Base-by-base conservation (phyloP, 495 filamentous ascomycete species). In the Penicillium arizonense region DNA sequence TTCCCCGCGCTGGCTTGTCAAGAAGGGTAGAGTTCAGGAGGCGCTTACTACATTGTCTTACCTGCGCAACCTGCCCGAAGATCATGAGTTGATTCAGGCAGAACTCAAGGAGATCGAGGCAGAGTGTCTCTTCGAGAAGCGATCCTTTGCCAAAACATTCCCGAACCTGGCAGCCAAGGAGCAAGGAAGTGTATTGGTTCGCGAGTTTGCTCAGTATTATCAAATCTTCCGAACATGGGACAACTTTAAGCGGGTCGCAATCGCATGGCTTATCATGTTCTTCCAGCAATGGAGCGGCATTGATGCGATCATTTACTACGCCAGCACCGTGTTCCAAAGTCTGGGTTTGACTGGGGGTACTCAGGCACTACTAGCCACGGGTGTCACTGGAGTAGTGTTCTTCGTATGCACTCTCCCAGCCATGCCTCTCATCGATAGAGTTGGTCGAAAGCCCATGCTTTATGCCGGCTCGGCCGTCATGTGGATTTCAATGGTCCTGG, bases 331-430 rank as follows among this genome's bases (percentile, higher is more conserved):
- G 14, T 65, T 76, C 61, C 76, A 86, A 58, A 90, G 90, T 69
- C 89, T 91, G 66, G 85, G 90, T 69, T 86, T 92, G 74, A 91
- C 89, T 71, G 88, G 85, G 62, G 85, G 85, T 34, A 88, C 87
- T 14, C 78, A 81, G 47, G 90, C 89, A 74, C 83, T 91, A 62
- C 68, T 84, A 52, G 65, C 74, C 56, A 76, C 83, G 20, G 83
- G 76, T 52, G 71, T 85, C 51, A 85, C 91, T 61, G 57, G 56
- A 30, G 82, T 89, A 65, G 77, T 84, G 7, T 92, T 92, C 77
- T 58, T 91, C 32, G 87, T 90, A 61, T 78, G 78, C 50, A 73
- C 91, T 24, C 69, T 92, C 65, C 88, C 84, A 35, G 90, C 81
- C 53, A 77, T 89, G 63, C 83, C 90, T 73, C 88, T 87, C 24